Base-by-base conservation (phyloP, 306 rosid species). In the Oxytropis ochrocephala region DNA sequence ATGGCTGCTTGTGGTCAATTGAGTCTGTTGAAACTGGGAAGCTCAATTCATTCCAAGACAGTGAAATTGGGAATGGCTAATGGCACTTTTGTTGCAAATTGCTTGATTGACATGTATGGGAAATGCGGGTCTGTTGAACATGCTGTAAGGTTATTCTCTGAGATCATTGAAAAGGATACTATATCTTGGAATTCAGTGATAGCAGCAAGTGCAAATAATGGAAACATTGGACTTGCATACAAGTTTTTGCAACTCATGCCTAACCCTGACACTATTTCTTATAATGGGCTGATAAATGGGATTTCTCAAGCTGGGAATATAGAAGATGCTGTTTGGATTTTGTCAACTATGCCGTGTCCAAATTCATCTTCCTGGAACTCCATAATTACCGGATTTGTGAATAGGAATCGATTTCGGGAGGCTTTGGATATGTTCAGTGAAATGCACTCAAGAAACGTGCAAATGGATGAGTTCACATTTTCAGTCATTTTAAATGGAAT, bases 21-120 rank as follows among this genome's bases (percentile, higher is more conserved):
- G 33, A 59, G 86, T 36, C 39, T 77, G 18, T 63, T 83, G 73
- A 77, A 32, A 27, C 51, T 85, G 29, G 92, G 92, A 43, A 73
- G 70, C 59, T 78, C 88, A 7, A 75, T 88, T 72, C 97, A 88
- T 77, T 70, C 81, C 56, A 85, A 80, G 82, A 52, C 64, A 17
- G 55, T 81, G 59, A 85, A 81, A 80, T 60, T 75, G 41, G 96
- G 92, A 11, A 13, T 88, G 48, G 75, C 12, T 57, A 6, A 35
- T 46, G 68, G 61, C 64, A 74, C 44, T 36, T 76, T 86, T 61
- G 78, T 83, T 81, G 85, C 81, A 4, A 88, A 86, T 14, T 85
- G 97, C 79, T 86, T 86, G 89, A 80, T 85, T 76, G 83, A 85
- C 64, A 86, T 85, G 97, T 91, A 86, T 78, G 96, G 92, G 27